Conservation (phyloP, 306 rosid genomes). For the Citrullus colocynthis region DNA sequence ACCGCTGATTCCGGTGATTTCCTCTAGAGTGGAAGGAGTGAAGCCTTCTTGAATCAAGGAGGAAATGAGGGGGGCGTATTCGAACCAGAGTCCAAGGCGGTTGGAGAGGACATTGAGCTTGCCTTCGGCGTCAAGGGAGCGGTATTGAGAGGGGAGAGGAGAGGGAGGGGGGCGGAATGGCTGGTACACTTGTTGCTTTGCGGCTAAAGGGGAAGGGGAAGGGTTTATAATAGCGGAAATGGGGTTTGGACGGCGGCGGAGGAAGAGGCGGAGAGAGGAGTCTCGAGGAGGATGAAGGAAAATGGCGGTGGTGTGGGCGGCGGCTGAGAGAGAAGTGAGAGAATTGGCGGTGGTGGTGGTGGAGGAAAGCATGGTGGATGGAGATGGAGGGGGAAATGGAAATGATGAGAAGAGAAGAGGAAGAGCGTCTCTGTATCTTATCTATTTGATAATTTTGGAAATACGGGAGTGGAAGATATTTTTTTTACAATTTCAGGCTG, state of each 20-base stretch:
- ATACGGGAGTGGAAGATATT: no score
- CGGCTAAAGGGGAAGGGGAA: background rate
- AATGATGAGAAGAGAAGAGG: background rate
- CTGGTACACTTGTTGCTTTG: constrained; percentile 45
- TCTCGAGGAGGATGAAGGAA: background rate
- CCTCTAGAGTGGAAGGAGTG: constrained; percentile 54
- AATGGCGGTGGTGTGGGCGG: constrained; percentile 1
- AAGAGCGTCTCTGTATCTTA: background rate
- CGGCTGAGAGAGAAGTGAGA: background rate
- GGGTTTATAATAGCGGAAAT: constrained; percentile 20
- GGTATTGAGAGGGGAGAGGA: constrained; percentile 32
- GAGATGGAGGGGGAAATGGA: background rate
- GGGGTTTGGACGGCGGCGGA: constrained; percentile 9
- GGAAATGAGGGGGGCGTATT: constrained; percentile 61
- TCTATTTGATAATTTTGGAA: background rate
- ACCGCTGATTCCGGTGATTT: constrained; percentile 53
- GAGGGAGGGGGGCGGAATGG: constrained; percentile 82
- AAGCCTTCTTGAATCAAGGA: constrained; percentile 60
- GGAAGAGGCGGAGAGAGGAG: background rate
- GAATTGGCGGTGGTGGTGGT: background rate
- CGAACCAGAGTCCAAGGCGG: constrained; percentile 77
- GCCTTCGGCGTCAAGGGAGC: constrained; percentile 34
- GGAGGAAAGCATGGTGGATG: constrained; percentile 6
- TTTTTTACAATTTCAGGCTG: no score
- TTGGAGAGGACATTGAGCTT: constrained; percentile 45